Percentiles rank a stretch among this genome's conserved stretches.
Conservation (phyloP, 1,284 basidiomycete genomes). For the Moniliella sp. region DNA sequence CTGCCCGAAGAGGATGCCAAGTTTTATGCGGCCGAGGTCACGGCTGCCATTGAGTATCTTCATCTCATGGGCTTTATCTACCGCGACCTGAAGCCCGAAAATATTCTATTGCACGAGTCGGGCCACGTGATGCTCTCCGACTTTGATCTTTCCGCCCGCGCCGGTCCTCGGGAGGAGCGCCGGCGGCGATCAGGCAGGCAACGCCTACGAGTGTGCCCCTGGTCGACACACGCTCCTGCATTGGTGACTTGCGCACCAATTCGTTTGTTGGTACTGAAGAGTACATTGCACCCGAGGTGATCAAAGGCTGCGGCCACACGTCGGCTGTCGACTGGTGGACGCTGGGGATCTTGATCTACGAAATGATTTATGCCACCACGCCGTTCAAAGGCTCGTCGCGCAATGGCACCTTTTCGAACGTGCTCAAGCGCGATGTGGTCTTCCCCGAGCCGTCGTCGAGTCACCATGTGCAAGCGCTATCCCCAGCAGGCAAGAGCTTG, state of each 20-base stretch:
- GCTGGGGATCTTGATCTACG: too few species aligned
- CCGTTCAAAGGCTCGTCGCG: constrained; percentile 92
- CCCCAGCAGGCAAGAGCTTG: constrained; percentile 57
- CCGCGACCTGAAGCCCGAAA: too few species aligned
- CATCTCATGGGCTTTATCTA: too few species aligned
- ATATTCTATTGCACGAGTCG: too few species aligned
- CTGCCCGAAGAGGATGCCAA: constrained; percentile 78
- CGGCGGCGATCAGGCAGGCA: constrained; percentile 64
- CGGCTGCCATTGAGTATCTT: constrained; percentile 86
- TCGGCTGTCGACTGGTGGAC: constrained; percentile 96
- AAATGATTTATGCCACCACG: constrained; percentile 94
- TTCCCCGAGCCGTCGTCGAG: constrained; percentile 68
- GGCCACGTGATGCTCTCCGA: too few species aligned
- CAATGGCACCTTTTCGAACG: constrained; percentile 86
- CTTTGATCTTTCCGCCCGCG: too few species aligned
- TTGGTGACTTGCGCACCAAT: constrained; percentile 88
- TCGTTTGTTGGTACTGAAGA: constrained; percentile 98
- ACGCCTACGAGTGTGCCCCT: constrained; percentile 74
- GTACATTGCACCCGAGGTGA: too few species aligned
- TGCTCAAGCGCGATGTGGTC: constrained; percentile 60
- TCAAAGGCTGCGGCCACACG: constrained; percentile 87
- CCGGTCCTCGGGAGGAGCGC: constrained; percentile 45
- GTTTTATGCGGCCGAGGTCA: constrained; percentile 96
- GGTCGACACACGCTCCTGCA: constrained; percentile 89
- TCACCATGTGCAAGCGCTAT: too few species aligned